phyloP scores from a whole-genome alignment of 106 monocot genomes.

The Alisma plantagoaquatica region DNA sequence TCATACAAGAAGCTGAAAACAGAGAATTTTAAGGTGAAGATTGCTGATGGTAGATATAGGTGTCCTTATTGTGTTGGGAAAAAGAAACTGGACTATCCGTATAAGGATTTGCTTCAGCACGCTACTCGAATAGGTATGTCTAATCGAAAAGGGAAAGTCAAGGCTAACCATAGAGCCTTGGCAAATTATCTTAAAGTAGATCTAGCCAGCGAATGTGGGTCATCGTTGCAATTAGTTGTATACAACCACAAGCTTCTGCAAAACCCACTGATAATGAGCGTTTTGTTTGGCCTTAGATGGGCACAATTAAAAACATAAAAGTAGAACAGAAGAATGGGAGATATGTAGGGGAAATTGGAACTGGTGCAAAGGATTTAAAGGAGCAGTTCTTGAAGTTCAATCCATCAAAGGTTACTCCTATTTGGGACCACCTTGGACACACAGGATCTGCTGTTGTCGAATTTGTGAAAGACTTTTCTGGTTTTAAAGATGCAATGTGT shows the following conservation, averaged over 20 bases:
- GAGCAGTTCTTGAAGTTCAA: slow-evolving; percentile 48
- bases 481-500: slow-evolving; percentile 74
- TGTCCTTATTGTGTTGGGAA: slow-evolving; percentile 69
- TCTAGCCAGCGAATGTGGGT: slow-evolving; percentile 5
- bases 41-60: slow-evolving; percentile 22
- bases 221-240: slow-evolving; percentile 7
- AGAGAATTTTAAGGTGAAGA: slow-evolving; percentile 23
- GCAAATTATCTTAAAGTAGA: slow-evolving; percentile 37
- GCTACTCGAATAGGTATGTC: slow-evolving; percentile 51
- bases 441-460: slow-evolving; percentile 47
- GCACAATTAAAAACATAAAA: slow-evolving; percentile 49
- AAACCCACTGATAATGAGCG: slow-evolving; percentile 19
- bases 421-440: slow-evolving; percentile 35
- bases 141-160: slow-evolving; percentile 38
- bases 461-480: slow-evolving; percentile 59
- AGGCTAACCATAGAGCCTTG: slow-evolving; percentile 50
- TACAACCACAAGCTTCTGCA: slow-evolving; percentile 1
- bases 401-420: slow-evolving; percentile 38
- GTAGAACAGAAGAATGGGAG: slow-evolving; percentile 31
- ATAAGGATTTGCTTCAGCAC: slow-evolving; percentile 67
- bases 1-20: slow-evolving; percentile 20
- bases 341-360: slow-evolving; percentile 34
- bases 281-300: slow-evolving; percentile 75
- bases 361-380: slow-evolving; percentile 29
- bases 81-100: slow-evolving; percentile 53